Evolutionary conservation across 2,329 filamentous ascomycete species (phyloP).

Genomic region (Talaromyces sp.): DNA sequence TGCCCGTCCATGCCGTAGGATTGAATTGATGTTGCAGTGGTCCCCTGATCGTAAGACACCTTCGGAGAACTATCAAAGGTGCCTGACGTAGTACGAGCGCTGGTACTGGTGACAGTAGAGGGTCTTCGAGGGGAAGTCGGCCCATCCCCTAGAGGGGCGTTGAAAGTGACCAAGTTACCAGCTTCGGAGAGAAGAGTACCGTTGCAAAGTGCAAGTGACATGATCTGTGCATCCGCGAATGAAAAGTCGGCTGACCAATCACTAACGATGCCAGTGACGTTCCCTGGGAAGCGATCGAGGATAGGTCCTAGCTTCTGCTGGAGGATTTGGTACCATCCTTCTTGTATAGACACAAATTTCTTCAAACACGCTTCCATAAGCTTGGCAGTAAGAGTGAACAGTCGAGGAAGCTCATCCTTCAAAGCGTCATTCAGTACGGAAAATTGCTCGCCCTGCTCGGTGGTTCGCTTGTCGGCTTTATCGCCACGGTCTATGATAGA

Average conservation of each 20-base stretch:
- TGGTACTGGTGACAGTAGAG: constrained; percentile 53
- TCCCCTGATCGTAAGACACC: constrained; percentile 64
- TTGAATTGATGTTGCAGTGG: constrained; percentile 64
- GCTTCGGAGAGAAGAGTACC: constrained; percentile 62
- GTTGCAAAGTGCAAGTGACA: constrained; percentile 74
- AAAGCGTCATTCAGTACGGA: constrained; percentile 87
- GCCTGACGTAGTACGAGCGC: constrained; percentile 59
- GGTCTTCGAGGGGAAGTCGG: constrained; percentile 49
- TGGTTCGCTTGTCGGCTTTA: constrained; percentile 80
- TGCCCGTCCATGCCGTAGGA: constrained; percentile 52
- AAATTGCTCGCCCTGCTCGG: constrained; percentile 84
- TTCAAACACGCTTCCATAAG: constrained; percentile 79
- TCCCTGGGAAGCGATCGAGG: constrained; percentile 66
- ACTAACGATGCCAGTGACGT: constrained; percentile 70
- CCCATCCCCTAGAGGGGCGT: constrained; percentile 49
- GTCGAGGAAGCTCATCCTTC: constrained; percentile 83
- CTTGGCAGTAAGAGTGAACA: constrained; percentile 77
- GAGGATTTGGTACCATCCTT: constrained; percentile 78
- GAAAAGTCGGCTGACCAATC: constrained; percentile 78
- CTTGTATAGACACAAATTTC: constrained; percentile 82
- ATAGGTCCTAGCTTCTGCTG: constrained; percentile 77
- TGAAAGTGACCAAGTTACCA: constrained; percentile 60
- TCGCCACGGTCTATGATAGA: constrained; percentile 76
- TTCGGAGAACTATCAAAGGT: constrained; percentile 63
- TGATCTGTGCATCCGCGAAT: constrained; percentile 69